These are phyloP conservation scores for Trichoderma aggressivum DNA, from an alignment of 2,329 filamentous ascomycete genomes.

Conservation along the genomic window DNA sequence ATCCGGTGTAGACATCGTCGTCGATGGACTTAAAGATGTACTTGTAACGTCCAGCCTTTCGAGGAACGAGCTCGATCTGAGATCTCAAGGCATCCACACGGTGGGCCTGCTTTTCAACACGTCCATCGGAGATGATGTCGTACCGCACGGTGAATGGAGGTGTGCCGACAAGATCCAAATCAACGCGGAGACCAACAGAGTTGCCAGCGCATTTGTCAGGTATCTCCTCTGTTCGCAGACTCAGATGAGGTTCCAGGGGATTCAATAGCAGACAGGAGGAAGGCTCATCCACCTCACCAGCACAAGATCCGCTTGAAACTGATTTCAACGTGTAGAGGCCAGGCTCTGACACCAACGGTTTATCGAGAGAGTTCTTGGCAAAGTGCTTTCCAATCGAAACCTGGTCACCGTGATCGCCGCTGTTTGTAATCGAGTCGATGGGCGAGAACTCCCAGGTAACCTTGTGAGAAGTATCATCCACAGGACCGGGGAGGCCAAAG, in stretches of 20 bases:
- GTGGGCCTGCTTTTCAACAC: slow-evolving; percentile 52
- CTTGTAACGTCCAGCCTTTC: slow-evolving; percentile 76
- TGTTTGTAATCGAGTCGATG: slow-evolving; percentile 64
- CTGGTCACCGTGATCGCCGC: slow-evolving; percentile 64
- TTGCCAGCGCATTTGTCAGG: slow-evolving; percentile 94
- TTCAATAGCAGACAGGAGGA: slow-evolving; percentile 92
- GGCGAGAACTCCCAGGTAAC: slow-evolving; percentile 81
- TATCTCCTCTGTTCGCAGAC: slow-evolving; percentile 73
- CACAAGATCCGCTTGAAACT: slow-evolving; percentile 75
- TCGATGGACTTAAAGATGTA: slow-evolving; percentile 81
- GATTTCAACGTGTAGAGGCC: slow-evolving; percentile 84
- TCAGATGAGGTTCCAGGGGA: slow-evolving; percentile 78
- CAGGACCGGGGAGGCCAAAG: slow-evolving; percentile 60
- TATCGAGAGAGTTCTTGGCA: slow-evolving; percentile 60
- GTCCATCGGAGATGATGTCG: slow-evolving; percentile 62
- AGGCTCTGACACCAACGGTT: slow-evolving; percentile 67
- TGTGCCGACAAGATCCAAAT: slow-evolving; percentile 85
- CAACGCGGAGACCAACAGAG: slow-evolving; percentile 83
- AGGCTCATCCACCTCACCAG: slow-evolving; percentile 86
- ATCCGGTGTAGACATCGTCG: slow-evolving; percentile 74
- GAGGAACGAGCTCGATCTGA: slow-evolving; percentile 80
- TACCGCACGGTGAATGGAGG: slow-evolving; percentile 87
- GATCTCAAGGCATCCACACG: slow-evolving; percentile 69
- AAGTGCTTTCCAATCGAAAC: slow-evolving; percentile 56
- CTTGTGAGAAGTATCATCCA: slow-evolving; percentile 63